Evolutionary conservation across 306 rosid genomes (phyloP).

Genomic region (Quercus parvula): DNA sequence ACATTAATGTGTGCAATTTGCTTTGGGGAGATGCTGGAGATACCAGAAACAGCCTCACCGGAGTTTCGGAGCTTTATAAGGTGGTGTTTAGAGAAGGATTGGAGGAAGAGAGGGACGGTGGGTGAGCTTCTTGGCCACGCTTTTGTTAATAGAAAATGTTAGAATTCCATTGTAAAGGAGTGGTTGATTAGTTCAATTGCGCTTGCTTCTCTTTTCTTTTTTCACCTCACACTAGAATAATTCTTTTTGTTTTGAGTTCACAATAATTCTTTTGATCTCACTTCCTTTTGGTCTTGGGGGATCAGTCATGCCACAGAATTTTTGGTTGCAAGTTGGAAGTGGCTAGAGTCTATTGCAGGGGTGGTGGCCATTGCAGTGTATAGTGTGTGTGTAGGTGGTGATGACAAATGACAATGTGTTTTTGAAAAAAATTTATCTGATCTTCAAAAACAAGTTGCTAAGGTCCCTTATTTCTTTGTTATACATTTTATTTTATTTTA

Average conservation of each 20-base stretch:
- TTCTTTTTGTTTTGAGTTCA: not conserved
- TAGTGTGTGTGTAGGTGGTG: no score
- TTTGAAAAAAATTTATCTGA: no score
- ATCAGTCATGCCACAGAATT: not conserved
- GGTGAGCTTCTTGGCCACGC: constrained; percentile 57
- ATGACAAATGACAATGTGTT: no score
- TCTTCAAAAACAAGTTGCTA: no score
- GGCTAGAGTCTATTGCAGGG: no score
- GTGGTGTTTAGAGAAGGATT: constrained; percentile 68
- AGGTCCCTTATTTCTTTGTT: no score
- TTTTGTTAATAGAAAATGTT: constrained; percentile 29
- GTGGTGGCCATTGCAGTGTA: no score
- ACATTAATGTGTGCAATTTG: constrained; percentile 60
- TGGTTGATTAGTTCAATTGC: constrained; percentile 11
- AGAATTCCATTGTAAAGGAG: constrained; percentile 1
- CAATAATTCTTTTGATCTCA: not conserved
- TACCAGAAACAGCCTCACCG: constrained; percentile 43
- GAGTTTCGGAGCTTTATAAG: constrained; percentile 46
- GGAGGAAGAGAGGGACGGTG: constrained; percentile 64
- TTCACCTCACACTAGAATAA: not conserved
- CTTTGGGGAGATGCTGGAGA: constrained; percentile 46
- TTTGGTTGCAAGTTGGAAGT: not conserved
- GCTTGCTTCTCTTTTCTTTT: not conserved
- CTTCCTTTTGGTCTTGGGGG: not conserved
- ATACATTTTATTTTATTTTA: no score